Evolutionary conservation across 169 alveolate genomes (phyloP), one percentile per base, ranked within the genome.

Genomic region (Plasmodium relictum): DNA sequence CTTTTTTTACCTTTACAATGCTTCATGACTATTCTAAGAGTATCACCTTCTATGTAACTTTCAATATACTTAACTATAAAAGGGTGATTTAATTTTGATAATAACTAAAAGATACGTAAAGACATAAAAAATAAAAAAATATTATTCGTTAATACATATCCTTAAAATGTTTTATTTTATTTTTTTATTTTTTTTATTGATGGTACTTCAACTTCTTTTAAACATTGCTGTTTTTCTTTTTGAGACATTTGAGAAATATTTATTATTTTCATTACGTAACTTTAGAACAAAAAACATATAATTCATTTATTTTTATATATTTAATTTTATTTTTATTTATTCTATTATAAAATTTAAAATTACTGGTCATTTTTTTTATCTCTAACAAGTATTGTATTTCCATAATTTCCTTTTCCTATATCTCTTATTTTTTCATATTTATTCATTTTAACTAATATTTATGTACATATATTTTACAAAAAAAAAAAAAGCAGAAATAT

Each of bases 1-100:
- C 52, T 63, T 92, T 73, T 48, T 48, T 94, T 95, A 68, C 98
- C 98, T 87, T 95, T 97, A 66, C 98, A 98, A 80, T 95, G 97
- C 39, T 97, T 97, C 96, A 97, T 97, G 0, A 97, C 93, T 9
- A 97, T 97, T 80, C 96, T 94, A 31, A 97, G 92, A 7, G 93
- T 89, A 16, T 93, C 93, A 44, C 96, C 97, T 62, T 96, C 98
- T 62, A 95, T 94, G 86, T 95, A 97, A 61, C 98, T 94, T 61
- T 96, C 98, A 71, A 94, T 94, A 86, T 96, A 96, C 76, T 96
- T 94, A 3, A 97, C 97, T 31, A 97, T 96, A 92, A 94, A 95
- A 1, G 97, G 98, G 70, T 94, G 96, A 76, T 91, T 88, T 10
- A 94, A 70, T 54, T 91, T 92, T 24, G 95, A 90, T 39, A 92